These are phyloP conservation scores for Aspergillus versicolor DNA, from an alignment of 2,329 filamentous ascomycete species.

Conservation along the genomic window DNA sequence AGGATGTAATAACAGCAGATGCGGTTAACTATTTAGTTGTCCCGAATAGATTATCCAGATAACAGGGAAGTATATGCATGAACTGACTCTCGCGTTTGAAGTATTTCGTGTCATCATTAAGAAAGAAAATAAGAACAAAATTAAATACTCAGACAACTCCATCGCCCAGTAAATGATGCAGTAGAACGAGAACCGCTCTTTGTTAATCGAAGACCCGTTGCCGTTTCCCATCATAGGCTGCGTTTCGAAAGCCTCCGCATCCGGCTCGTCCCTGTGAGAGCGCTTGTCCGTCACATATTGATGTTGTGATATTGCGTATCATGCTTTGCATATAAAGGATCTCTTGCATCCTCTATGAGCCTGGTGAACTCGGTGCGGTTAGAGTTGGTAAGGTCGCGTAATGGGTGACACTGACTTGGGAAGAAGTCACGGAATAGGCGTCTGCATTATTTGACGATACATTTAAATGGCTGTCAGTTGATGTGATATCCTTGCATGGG, in stretches of 20 bases:
- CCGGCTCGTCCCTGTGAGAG: not conserved
- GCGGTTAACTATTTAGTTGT: too few species aligned
- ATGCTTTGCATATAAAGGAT: not conserved
- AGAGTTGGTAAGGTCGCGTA: too few species aligned
- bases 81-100: too few species aligned
- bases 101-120: too few species aligned
- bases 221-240: slow-evolving; percentile 19
- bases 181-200: not conserved
- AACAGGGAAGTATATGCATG: too few species aligned
- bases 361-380: not conserved
- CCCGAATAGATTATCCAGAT: too few species aligned
- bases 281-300: not conserved
- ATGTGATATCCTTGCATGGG: slow-evolving; percentile 1
- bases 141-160: not conserved
- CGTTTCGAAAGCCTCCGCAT: slow-evolving; percentile 24
- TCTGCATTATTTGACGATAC: not conserved
- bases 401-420: too few species aligned
- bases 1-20: too few species aligned
- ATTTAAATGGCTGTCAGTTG: not conserved
- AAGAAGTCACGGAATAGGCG: too few species aligned
- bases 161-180: not conserved
- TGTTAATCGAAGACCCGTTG: not conserved
- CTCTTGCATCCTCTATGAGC: not conserved
- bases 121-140: too few species aligned
- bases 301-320: not conserved